These are phyloP conservation scores for Polygonum maritimum DNA, from an alignment of 148 eudicot genomes.

Conservation along the genomic window DNA sequence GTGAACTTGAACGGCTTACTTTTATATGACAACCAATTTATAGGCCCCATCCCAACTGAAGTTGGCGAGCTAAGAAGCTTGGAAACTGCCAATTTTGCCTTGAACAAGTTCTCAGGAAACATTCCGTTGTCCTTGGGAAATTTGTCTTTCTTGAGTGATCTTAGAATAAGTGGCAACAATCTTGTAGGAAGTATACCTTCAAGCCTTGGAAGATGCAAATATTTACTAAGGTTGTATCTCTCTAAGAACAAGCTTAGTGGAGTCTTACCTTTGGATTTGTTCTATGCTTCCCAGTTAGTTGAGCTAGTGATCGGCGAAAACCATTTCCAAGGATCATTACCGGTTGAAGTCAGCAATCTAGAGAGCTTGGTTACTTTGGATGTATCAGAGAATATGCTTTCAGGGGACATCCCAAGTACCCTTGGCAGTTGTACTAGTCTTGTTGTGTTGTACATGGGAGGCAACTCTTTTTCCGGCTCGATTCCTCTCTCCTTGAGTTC, in stretches of 20 bases:
- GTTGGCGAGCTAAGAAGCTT: conserved; percentile 17
- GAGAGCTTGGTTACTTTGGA: conserved; percentile 18
- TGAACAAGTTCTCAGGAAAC: conserved; percentile 22
- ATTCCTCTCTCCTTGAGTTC: conserved; percentile 19
- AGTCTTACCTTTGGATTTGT: conserved; percentile 24
- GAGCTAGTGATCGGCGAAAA: conserved; percentile 17
- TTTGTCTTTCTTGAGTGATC: conserved; percentile 14
- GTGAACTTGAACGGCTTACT: conserved; percentile 1
- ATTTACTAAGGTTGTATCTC: conserved; percentile 16
- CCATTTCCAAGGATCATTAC: conserved; percentile 25
- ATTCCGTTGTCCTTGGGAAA: conserved; percentile 34
- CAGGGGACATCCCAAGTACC: conserved; percentile 24
- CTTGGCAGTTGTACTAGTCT: conserved; percentile 22
- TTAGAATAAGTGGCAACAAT: conserved; percentile 15
- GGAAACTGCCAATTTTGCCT: not conserved
- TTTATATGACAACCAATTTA: conserved; percentile 10
- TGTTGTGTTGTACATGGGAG: conserved; percentile 13
- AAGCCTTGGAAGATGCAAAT: conserved; percentile 25
- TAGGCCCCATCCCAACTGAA: conserved; percentile 20
- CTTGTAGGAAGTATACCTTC: conserved; percentile 31
- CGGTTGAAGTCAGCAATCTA: conserved; percentile 21
- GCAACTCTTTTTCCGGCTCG: conserved; percentile 27
- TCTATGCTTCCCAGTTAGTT: conserved; percentile 12
- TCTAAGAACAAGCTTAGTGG: conserved; percentile 23
- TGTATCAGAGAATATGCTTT: conserved; percentile 19